Evolutionary conservation across 2,329 filamentous ascomycete species (phyloP).

Genomic region (Pseudopithomyces maydicus): DNA sequence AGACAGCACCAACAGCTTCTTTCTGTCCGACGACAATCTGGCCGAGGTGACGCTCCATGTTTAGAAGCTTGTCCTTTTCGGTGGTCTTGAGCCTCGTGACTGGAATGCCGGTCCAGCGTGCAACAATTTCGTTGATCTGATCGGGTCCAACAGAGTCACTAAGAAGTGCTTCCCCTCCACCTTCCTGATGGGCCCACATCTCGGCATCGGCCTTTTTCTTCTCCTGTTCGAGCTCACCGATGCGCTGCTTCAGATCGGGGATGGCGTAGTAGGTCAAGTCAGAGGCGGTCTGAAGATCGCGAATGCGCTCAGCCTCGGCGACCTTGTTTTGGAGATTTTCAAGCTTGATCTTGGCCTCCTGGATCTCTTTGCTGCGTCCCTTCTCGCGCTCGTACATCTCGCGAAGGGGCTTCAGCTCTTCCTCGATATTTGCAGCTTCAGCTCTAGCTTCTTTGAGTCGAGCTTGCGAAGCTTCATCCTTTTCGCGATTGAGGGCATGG

Average conservation of each 20-base stretch:
- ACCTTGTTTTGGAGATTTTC: conserved; percentile 89
- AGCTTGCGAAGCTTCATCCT: conserved; percentile 87
- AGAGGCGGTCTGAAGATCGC: conserved; percentile 84
- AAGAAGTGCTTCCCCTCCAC: conserved; percentile 71
- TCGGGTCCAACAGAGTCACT: conserved; percentile 95
- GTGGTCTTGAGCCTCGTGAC: conserved; percentile 92
- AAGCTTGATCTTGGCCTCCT: conserved; percentile 93
- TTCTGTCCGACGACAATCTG: conserved; percentile 91
- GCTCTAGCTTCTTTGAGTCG: conserved; percentile 83
- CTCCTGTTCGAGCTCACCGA: conserved; percentile 79
- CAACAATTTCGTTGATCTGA: conserved; percentile 98
- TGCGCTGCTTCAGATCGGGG: conserved; percentile 82
- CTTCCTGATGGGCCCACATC: conserved; percentile 60
- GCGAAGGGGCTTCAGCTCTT: conserved; percentile 87
- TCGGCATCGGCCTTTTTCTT: conserved; percentile 79
- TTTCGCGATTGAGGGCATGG: conserved; percentile 89
- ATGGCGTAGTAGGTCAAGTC: conserved; percentile 98
- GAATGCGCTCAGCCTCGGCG: conserved; percentile 87
- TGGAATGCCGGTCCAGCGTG: conserved; percentile 96
- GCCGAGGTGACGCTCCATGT: conserved; percentile 88
- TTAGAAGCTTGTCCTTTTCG: conserved; percentile 96
- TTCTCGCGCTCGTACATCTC: conserved; percentile 97
- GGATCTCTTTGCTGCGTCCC: conserved; percentile 86
- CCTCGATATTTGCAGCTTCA: conserved; percentile 91
- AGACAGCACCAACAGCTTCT: conserved; percentile 90